Evolutionary conservation across 495 filamentous ascomycete species (phyloP).

Genomic region (Aspergillus sparsus): DNA sequence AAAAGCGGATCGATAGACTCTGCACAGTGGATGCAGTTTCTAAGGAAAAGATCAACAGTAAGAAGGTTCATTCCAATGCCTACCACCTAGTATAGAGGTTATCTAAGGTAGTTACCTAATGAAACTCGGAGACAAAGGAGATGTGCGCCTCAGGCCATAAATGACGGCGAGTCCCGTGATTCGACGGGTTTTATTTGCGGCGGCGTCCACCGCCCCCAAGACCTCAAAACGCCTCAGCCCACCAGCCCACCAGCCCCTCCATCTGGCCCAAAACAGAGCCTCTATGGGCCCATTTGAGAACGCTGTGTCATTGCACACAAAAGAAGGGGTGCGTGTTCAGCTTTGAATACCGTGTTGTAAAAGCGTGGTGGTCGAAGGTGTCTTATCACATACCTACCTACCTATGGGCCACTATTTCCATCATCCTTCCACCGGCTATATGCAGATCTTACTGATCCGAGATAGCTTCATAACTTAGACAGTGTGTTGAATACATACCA

Average conservation of each 20-base stretch:
- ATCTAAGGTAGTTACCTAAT: too few species aligned
- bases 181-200: slow-evolving; percentile 1
- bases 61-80: too few species aligned
- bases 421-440: not conserved
- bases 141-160: slow-evolving; percentile 15
- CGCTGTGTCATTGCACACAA: too few species aligned
- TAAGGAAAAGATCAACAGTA: too few species aligned
- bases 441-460: not conserved
- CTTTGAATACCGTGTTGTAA: not conserved
- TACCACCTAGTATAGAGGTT: too few species aligned
- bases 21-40: too few species aligned
- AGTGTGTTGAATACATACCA: not conserved
- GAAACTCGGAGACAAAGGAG: too few species aligned
- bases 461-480: slow-evolving; percentile 2
- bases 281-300: not conserved
- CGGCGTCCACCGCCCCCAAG: not conserved
- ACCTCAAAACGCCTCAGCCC: slow-evolving; percentile 9
- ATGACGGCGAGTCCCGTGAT: not conserved
- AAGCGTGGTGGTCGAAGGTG: not conserved
- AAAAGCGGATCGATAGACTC: too few species aligned
- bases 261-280: not conserved
- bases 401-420: not conserved
- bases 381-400: not conserved
- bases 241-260: slow-evolving; percentile 15
- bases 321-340: too few species aligned